These are phyloP conservation scores for Exophiala sp. DNA, from an alignment of 2,329 filamentous ascomycete species.

Conservation along the genomic window DNA sequence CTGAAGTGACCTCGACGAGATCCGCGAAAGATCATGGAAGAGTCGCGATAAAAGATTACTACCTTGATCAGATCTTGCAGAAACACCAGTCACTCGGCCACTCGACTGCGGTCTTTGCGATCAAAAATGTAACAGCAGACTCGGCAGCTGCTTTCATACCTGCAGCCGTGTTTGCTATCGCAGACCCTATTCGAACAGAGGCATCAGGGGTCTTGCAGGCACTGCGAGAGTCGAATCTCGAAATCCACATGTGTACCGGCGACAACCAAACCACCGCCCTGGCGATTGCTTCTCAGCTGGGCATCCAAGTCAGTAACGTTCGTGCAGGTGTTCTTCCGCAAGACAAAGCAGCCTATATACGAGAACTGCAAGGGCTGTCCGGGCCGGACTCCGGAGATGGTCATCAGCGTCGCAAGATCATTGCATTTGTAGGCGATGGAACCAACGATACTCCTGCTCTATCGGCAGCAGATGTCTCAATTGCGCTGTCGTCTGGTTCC, in stretches of 20 bases:
- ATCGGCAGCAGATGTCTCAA: slow-evolving; percentile 75
- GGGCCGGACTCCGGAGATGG: slow-evolving; percentile 40
- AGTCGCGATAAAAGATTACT: slow-evolving; percentile 10
- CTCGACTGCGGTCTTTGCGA: slow-evolving; percentile 44
- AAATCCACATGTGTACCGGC: slow-evolving; percentile 89
- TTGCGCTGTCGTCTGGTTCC: slow-evolving; percentile 74
- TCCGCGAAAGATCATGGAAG: neutral
- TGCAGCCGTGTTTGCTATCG: slow-evolving; percentile 67
- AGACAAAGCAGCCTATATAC: slow-evolving; percentile 60
- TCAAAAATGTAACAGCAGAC: slow-evolving; percentile 31
- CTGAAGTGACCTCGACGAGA: neutral
- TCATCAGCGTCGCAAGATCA: slow-evolving; percentile 47
- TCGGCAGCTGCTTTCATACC: slow-evolving; percentile 41
- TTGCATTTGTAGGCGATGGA: slow-evolving; percentile 83
- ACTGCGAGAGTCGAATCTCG: slow-evolving; percentile 59
- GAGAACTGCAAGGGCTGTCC: slow-evolving; percentile 34
- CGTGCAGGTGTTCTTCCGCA: slow-evolving; percentile 83
- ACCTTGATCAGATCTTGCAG: slow-evolving; percentile 9
- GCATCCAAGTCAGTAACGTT: slow-evolving; percentile 70
- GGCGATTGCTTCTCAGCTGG: slow-evolving; percentile 71
- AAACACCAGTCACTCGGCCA: slow-evolving; percentile 35
- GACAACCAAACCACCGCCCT: slow-evolving; percentile 83
- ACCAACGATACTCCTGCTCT: slow-evolving; percentile 84
- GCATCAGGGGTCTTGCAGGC: slow-evolving; percentile 61
- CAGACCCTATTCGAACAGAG: slow-evolving; percentile 76